Conservation (phyloP, 2,329 filamentous ascomycete species). For the Raffaelea arxii region DNA sequence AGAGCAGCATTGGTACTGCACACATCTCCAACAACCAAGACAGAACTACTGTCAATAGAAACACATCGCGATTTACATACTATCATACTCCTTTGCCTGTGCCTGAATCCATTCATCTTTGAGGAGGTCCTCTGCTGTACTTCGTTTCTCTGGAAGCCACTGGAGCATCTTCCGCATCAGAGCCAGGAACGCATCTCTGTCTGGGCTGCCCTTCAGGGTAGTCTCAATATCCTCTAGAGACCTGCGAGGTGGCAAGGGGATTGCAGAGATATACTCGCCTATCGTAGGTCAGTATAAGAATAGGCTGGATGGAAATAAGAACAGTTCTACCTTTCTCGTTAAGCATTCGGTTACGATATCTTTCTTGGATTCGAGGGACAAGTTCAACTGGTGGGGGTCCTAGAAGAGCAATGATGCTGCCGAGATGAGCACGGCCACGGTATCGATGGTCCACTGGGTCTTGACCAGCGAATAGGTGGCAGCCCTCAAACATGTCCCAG, state of each 20-base stretch:
- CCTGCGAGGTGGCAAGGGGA: neutral
- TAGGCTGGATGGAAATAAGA: too few relatives aligned
- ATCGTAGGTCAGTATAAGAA: neutral
- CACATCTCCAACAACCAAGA: too few relatives aligned
- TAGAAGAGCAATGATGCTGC: neutral
- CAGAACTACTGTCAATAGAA: too few relatives aligned
- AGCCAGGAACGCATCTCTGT: neutral
- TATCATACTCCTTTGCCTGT: neutral
- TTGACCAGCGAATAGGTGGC: neutral
- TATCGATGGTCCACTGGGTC: neutral
- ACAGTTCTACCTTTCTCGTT: neutral
- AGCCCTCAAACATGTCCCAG: neutral
- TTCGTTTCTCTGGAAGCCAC: neutral
- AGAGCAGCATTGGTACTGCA: too few relatives aligned
- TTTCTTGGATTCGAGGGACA: neutral
- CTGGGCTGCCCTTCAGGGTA: neutral
- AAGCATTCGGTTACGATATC: neutral
- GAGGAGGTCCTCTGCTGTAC: neutral
- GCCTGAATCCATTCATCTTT: neutral
- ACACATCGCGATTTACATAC: too few relatives aligned
- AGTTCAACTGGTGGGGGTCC: neutral
- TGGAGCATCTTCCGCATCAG: slow-evolving; percentile 1
- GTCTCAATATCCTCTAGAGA: neutral
- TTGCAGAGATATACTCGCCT: neutral
- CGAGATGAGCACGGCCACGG: neutral